A percentile compares a stretch with the other conserved stretches of the same genome.
Evolutionary conservation across 2,329 filamentous ascomycete genomes (phyloP).

Genomic region (Alternaria triticimaculans): DNA sequence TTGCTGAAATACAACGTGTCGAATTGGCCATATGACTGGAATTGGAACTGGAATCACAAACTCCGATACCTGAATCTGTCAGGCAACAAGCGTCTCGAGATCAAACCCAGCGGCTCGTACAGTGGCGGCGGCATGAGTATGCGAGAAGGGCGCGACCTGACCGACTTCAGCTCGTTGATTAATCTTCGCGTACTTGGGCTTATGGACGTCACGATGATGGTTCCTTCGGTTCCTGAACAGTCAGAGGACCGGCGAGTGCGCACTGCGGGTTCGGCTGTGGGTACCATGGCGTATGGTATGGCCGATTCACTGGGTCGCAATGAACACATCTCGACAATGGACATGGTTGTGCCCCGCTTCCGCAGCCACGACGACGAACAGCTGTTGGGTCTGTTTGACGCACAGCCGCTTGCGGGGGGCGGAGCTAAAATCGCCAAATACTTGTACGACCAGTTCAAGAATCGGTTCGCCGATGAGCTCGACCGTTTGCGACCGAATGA

Average conservation of each 20-base stretch:
- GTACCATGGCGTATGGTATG: conserved; percentile 94
- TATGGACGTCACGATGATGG: conserved; percentile 97
- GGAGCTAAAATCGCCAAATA: conserved; percentile 97
- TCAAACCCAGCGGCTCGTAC: conserved; percentile 70
- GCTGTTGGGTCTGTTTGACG: conserved; percentile 93
- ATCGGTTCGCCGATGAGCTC: conserved; percentile 82
- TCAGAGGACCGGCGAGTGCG: conserved; percentile 93
- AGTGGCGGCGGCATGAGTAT: conserved; percentile 54
- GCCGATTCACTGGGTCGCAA: conserved; percentile 91
- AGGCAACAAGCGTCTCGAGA: conserved; percentile 94
- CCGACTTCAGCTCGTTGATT: conserved; percentile 84
- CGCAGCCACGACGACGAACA: conserved; percentile 89
- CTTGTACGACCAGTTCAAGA: conserved; percentile 92
- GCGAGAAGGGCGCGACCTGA: conserved; percentile 72
- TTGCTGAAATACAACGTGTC: conserved; percentile 97
- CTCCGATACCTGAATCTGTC: conserved; percentile 94
- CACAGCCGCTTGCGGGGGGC: conserved; percentile 83
- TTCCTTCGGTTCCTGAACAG: conserved; percentile 91
- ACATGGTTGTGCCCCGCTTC: conserved; percentile 92
- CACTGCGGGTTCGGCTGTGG: conserved; percentile 94
- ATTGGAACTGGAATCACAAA: conserved; percentile 98
- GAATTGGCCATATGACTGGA: conserved; percentile 99
- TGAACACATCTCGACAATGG: conserved; percentile 93
- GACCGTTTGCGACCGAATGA: conserved; percentile 75
- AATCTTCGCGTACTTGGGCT: conserved; percentile 88